Percentiles rank a stretch among this genome's conserved stretches.
Conservation (phyloP, 2,329 filamentous ascomycete genomes). For the Penicillium sp. region DNA sequence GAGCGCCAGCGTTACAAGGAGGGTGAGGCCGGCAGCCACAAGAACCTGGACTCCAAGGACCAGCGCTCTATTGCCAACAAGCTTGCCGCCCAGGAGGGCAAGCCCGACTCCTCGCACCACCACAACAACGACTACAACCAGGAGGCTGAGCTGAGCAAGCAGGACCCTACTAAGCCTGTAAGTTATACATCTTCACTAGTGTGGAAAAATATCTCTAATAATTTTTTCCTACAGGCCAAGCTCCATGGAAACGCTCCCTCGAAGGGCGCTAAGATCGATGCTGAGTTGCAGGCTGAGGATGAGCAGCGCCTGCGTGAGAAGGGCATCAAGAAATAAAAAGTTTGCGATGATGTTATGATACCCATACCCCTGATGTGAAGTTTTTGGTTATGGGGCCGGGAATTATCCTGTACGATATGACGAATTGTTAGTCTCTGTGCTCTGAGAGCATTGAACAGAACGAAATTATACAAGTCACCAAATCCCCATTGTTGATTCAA, state of each 20-base stretch:
- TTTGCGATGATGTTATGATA: conserved; percentile 8
- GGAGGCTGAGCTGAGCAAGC: conserved; percentile 41
- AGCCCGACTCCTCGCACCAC: conserved; percentile 26
- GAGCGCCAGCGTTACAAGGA: conserved; percentile 68
- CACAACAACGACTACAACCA: conserved; percentile 30
- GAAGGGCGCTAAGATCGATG: conserved; percentile 50
- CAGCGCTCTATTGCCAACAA: conserved; percentile 48
- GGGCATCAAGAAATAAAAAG: conserved; percentile 36
- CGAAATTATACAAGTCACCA: background rate
- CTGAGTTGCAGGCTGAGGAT: conserved; percentile 45
- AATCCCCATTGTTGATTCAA: background rate
- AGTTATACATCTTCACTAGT: conserved; percentile 10
- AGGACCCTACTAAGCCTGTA: conserved; percentile 46
- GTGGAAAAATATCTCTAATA: conserved; percentile 7
- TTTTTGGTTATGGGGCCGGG: conserved; percentile 75
- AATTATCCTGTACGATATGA: conserved; percentile 73
- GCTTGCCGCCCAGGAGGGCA: conserved; percentile 38
- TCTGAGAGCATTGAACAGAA: conserved; percentile 4
- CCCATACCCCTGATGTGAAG: conserved; percentile 6
- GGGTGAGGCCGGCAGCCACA: conserved; percentile 69
- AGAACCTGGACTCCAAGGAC: conserved; percentile 66
- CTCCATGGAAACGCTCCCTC: conserved; percentile 50
- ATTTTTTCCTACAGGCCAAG: conserved; percentile 33
- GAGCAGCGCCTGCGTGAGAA: conserved; percentile 47
- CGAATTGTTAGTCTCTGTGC: conserved; percentile 4